Base-by-base conservation (phyloP, 192 early-diverging fungal species). In the Dimargaris cristalligena region DNA sequence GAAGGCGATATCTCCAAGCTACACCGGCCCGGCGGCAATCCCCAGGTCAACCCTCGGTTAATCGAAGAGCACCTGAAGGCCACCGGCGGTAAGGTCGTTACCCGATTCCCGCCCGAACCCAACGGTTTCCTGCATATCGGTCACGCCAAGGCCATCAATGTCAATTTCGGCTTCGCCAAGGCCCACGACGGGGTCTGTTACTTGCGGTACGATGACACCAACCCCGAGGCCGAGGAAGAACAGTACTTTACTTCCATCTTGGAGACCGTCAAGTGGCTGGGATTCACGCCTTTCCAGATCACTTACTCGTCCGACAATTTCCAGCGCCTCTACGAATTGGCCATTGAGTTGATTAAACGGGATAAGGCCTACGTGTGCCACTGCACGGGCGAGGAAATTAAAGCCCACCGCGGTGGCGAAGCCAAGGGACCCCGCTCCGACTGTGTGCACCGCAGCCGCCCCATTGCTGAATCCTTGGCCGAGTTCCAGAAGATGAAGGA, bases 61-160 rank as follows among this genome's bases (percentile, higher is more conserved):
- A 94, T 90, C 82, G 77, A 76, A 30, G 80, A 84, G 69, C 97
- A 99, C 66, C 74, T 99, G 33, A 81, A 83, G 55, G 82, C 82
- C 6, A 98, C 97, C 0, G 85, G 85, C 44, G 90, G 91, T 20
- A 81, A 81, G 64, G 95, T 98, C 16, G 63, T 97, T 20, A 99
- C 97, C 16, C 92, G 97, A 38, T 99, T 99, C 77, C 97, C 97
- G 26, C 97, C 97, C 57, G 97, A 98, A 78, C 97, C 97, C 56
- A 98, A 99, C 69, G 94, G 97, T 26, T 95, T 83, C 75, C 76
- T 98, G 52, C 94, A 99, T 70, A 97, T 99, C 72, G 94, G 97
- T 54, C 97, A 99, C 67, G 92, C 93, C 61, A 99, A 99, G 74
- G 97, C 94, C 44, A 95, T 99, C 76, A 99, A 99, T 69, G 84